A percentile compares a stretch with the other conserved stretches of the same genome.
These are phyloP conservation scores for Chalciporus sp. DNA, from an alignment of 1,284 basidiomycete species.

Conservation along the genomic window DNA sequence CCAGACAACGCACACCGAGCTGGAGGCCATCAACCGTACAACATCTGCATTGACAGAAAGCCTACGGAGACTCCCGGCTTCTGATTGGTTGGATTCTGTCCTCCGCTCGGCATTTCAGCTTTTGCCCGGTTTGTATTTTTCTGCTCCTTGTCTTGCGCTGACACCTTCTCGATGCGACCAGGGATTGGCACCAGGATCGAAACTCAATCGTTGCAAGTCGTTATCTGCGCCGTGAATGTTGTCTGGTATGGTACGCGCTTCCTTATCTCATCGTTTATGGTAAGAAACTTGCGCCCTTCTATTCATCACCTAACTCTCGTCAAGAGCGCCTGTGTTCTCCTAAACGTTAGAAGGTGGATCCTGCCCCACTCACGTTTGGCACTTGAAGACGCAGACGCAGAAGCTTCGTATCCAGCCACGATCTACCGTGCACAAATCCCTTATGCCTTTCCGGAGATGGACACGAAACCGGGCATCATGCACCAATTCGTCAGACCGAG, in stretches of 20 bases:
- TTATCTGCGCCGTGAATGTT: slow-evolving; percentile 12
- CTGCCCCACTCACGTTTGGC: neutral
- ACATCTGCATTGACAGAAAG: slow-evolving; percentile 38
- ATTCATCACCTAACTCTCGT: slow-evolving; percentile 16
- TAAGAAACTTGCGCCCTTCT: slow-evolving; percentile 16
- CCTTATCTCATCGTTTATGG: slow-evolving; percentile 28
- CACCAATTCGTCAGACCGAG: slow-evolving; percentile 2
- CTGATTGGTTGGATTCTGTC: slow-evolving; percentile 24
- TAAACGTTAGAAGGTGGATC: slow-evolving; percentile 20
- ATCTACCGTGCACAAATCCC: neutral
- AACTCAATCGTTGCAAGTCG: slow-evolving; percentile 18
- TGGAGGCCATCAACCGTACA: slow-evolving; percentile 50
- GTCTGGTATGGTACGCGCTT: slow-evolving; percentile 27
- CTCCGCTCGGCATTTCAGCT: slow-evolving; percentile 14
- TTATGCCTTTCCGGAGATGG: slow-evolving; percentile 1
- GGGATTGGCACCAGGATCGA: slow-evolving; percentile 11
- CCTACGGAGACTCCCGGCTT: slow-evolving; percentile 15
- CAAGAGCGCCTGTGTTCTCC: slow-evolving; percentile 28
- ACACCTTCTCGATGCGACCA: slow-evolving; percentile 9
- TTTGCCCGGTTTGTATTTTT: slow-evolving; percentile 28
- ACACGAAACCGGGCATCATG: slow-evolving; percentile 7
- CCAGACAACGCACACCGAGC: slow-evolving; percentile 40
- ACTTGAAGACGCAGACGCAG: slow-evolving; percentile 3
- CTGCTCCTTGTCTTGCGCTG: neutral
- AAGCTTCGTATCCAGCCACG: neutral